These are phyloP conservation scores for Xylariomycetidae sp. DNA, from an alignment of 2,329 filamentous ascomycete species.

Conservation along the genomic window DNA sequence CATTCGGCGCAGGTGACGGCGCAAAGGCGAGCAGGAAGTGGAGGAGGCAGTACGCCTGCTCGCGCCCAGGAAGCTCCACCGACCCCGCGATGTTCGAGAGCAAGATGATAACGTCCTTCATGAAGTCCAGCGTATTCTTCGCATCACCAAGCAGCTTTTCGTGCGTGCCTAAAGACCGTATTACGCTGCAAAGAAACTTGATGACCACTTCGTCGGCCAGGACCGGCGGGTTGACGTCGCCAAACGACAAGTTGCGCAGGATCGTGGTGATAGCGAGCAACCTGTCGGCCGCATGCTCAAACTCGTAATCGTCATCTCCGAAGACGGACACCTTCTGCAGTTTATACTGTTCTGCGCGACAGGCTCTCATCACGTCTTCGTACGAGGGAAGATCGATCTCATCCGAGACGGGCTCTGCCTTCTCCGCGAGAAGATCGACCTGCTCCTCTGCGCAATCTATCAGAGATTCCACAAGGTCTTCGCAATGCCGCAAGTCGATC, in stretches of 20 bases:
- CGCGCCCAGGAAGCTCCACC: constrained; percentile 75
- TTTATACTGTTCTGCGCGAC: constrained; percentile 64
- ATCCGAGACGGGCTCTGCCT: constrained; percentile 79
- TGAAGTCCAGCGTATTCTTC: constrained; percentile 85
- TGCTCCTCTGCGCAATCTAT: constrained; percentile 90
- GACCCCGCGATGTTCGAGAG: constrained; percentile 81
- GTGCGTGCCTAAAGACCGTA: constrained; percentile 81
- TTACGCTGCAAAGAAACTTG: constrained; percentile 75
- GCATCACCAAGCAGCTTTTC: constrained; percentile 79
- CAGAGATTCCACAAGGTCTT: constrained; percentile 82
- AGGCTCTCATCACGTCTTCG: constrained; percentile 79
- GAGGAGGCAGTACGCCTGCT: constrained; percentile 80
- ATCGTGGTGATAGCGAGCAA: constrained; percentile 89
- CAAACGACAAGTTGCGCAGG: constrained; percentile 84
- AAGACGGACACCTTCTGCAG: constrained; percentile 68
- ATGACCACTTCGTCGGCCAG: constrained; percentile 74
- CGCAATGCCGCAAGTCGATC: constrained; percentile 64
- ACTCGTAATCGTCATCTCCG: constrained; percentile 70
- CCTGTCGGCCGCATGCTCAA: constrained; percentile 80
- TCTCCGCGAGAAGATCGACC: constrained; percentile 74
- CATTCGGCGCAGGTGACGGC: constrained; percentile 64
- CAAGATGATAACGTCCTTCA: constrained; percentile 89
- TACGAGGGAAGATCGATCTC: constrained; percentile 78
- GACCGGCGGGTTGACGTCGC: constrained; percentile 63
- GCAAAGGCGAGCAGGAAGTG: constrained; percentile 90